These are phyloP conservation scores for Lepidium aucheri DNA, from an alignment of 345 rosid genomes.

Conservation along the genomic window DNA sequence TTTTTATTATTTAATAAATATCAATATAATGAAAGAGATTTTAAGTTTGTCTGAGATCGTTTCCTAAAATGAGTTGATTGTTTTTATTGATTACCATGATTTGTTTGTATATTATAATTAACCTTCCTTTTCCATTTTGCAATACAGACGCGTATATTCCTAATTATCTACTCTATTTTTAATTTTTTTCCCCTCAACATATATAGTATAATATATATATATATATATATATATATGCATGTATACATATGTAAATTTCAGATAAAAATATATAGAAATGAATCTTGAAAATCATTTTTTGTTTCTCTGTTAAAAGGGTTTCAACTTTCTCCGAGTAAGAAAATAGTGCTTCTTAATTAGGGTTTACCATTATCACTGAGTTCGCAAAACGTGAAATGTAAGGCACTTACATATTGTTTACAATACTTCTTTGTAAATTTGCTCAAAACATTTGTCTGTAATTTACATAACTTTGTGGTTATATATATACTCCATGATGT, in stretches of 20 bases:
- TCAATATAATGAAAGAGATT: background rate
- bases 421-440: background rate
- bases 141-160: background rate
- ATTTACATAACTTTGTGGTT: background rate
- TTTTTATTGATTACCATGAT: slow-evolving; percentile 10
- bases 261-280: slow-evolving; percentile 2
- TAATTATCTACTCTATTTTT: background rate
- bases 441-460: background rate
- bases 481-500: background rate
- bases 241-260: background rate
- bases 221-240: background rate
- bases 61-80: slow-evolving; percentile 1
- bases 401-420: slow-evolving; percentile 2
- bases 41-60: background rate
- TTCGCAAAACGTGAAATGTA: background rate
- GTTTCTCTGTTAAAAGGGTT: background rate
- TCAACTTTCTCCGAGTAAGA: background rate
- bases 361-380: background rate
- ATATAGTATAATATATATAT: background rate
- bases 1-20: background rate
- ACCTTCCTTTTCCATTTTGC: background rate
- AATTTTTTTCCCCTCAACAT: background rate
- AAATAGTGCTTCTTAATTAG: background rate
- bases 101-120: background rate
- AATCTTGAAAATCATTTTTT: background rate